A percentile compares a stretch with the other conserved stretches of the same genome.
Conservation (phyloP, 176 grass and related monocot genomes). For the Chrysopogon serrulatus region DNA sequence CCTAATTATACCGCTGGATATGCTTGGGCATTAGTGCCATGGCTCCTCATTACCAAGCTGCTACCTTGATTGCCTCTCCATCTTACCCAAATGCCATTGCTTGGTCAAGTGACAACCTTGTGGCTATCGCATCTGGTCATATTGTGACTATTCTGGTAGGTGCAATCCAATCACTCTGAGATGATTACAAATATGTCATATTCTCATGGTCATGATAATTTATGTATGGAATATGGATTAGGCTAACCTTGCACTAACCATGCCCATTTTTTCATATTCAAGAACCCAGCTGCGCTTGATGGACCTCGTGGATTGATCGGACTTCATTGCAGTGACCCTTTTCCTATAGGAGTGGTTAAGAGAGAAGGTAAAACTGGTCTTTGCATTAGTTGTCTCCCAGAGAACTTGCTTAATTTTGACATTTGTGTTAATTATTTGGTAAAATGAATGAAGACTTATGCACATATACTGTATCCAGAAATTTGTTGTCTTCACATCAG, state of each 20-base stretch:
- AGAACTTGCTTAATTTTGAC: background rate
- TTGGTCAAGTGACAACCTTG: constrained; percentile 80
- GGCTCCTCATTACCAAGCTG: constrained; percentile 54
- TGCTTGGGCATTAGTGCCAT: constrained; percentile 13
- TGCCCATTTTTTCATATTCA: background rate
- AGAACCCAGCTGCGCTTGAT: constrained; percentile 63
- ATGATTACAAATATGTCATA: background rate
- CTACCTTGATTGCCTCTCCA: constrained; percentile 63
- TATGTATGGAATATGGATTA: background rate
- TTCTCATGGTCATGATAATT: background rate
- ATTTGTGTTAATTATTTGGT: background rate
- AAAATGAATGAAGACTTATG: background rate
- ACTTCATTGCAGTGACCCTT: constrained; percentile 47
- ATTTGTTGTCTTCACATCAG: background rate
- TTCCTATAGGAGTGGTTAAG: constrained; percentile 59
- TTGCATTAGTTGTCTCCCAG: background rate
- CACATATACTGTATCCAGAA: background rate
- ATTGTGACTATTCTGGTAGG: constrained; percentile 79
- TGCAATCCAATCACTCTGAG: background rate
- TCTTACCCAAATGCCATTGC: constrained; percentile 76
- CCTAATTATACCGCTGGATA: background rate
- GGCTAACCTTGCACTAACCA: background rate
- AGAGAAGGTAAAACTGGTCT: constrained; percentile 58
- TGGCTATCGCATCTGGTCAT: constrained; percentile 78
- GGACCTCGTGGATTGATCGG: constrained; percentile 63